Evolutionary conservation across 2,329 filamentous ascomycete species (phyloP).

Genomic region (Penicillium sp.): DNA sequence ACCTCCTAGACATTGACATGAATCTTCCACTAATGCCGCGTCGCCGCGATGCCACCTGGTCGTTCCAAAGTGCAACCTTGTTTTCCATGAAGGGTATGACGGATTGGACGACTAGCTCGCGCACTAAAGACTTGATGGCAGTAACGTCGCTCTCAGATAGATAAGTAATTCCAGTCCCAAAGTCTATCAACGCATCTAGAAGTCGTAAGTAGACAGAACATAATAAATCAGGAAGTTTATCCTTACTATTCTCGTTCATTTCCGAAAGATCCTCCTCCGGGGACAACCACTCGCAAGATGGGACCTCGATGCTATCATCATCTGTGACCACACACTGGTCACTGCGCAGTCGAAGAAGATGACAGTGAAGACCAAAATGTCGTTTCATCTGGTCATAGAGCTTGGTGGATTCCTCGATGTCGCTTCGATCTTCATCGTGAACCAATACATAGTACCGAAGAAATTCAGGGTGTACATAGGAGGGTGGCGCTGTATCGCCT

Average conservation of each 20-base stretch:
- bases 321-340: conserved; percentile 83
- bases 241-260: conserved; percentile 59
- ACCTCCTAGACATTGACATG: conserved; percentile 87
- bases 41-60: conserved; percentile 87
- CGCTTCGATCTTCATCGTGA: conserved; percentile 92
- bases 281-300: conserved; percentile 83
- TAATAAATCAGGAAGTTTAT: background rate
- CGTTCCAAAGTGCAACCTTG: conserved; percentile 87
- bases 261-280: conserved; percentile 78
- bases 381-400: conserved; percentile 99
- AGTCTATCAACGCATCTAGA: conserved; percentile 47
- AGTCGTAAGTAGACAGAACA: conserved; percentile 19
- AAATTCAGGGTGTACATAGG: conserved; percentile 88
- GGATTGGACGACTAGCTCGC: conserved; percentile 93
- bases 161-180: conserved; percentile 68
- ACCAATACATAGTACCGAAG: conserved; percentile 93
- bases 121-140: conserved; percentile 81
- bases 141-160: conserved; percentile 91
- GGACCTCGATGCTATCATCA: conserved; percentile 80
- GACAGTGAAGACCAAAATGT: conserved; percentile 94
- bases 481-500: conserved; percentile 68
- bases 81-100: conserved; percentile 96
- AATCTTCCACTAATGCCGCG: conserved; percentile 89
- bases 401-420: conserved; percentile 82
- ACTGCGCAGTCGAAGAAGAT: conserved; percentile 80